These are phyloP conservation scores for Paraphoma sp. DNA, from an alignment of 2,329 filamentous ascomycete genomes.

Conservation along the genomic window DNA sequence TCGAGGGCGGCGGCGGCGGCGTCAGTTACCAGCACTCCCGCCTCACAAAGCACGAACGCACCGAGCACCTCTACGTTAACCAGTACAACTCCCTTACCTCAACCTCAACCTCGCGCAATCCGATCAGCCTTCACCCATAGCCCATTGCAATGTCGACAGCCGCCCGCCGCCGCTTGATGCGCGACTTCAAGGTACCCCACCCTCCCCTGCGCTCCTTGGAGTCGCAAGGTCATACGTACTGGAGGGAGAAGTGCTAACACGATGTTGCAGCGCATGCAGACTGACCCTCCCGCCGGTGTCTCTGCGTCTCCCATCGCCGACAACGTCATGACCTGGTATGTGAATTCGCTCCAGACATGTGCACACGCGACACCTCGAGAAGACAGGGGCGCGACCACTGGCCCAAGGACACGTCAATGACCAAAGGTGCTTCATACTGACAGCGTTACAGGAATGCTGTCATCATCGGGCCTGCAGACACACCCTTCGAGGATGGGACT, in stretches of 20 bases:
- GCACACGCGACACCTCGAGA: conserved; percentile 33
- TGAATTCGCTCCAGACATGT: conserved; percentile 10
- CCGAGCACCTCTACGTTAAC: background rate
- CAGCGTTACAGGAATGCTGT: conserved; percentile 81
- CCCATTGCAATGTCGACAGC: conserved; percentile 77
- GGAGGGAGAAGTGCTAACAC: conserved; percentile 13
- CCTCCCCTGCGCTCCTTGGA: background rate
- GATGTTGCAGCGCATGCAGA: conserved; percentile 87
- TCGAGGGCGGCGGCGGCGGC: background rate
- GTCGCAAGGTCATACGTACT: background rate
- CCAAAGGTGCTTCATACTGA: background rate
- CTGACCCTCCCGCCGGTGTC: conserved; percentile 94
- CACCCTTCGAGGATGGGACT: conserved; percentile 96
- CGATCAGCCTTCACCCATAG: background rate
- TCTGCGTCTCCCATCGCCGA: conserved; percentile 95
- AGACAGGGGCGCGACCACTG: background rate
- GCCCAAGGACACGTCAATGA: background rate
- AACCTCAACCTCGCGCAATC: background rate
- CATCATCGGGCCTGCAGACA: conserved; percentile 96
- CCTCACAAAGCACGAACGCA: conserved; percentile 10
- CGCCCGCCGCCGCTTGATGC: conserved; percentile 94
- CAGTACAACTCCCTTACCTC: background rate
- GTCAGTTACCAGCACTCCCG: background rate
- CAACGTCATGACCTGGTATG: conserved; percentile 96
- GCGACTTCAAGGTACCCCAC: conserved; percentile 90